Conservation (phyloP, 164 flowering plant genomes). For the Vitis rupestris region DNA sequence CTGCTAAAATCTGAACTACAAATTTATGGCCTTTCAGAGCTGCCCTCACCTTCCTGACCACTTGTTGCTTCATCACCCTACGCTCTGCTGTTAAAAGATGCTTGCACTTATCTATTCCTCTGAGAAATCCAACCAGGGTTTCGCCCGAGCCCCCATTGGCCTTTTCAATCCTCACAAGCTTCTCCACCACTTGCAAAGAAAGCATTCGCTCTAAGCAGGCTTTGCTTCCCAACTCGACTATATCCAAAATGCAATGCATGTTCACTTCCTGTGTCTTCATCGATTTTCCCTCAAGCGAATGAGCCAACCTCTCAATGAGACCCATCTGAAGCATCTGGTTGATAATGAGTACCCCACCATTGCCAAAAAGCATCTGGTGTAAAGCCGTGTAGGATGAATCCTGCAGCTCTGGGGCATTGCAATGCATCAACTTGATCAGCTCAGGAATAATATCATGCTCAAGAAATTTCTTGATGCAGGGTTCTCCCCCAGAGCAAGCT, state of each 20-base stretch:
- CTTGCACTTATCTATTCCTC: constrained; percentile 48
- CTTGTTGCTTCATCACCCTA: constrained; percentile 46
- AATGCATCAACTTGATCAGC: constrained; percentile 47
- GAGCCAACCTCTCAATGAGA: constrained; percentile 31
- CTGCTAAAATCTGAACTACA: constrained; percentile 34
- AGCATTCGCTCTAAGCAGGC: constrained; percentile 35
- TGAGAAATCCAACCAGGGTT: constrained; percentile 27
- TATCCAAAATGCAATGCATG: constrained; percentile 32
- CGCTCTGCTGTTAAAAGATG: constrained; percentile 40
- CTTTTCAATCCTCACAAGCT: constrained; percentile 35
- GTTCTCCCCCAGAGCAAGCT: constrained; percentile 45
- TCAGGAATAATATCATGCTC: constrained; percentile 39
- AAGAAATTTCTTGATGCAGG: constrained; percentile 34
- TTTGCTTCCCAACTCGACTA: constrained; percentile 46
- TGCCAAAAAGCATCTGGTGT: constrained; percentile 45
- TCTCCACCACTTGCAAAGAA: constrained; percentile 41
- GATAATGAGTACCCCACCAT: constrained; percentile 35
- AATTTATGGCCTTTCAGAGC: constrained; percentile 37
- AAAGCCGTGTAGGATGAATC: constrained; percentile 46
- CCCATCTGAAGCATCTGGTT: constrained; percentile 28
- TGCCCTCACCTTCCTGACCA: constrained; percentile 34
- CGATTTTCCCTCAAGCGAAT: constrained; percentile 35
- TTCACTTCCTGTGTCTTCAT: constrained; percentile 38
- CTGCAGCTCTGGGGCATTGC: constrained; percentile 33
- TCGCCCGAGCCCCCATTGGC: constrained; percentile 30